phyloP scores from a whole-genome alignment of 2,329 filamentous ascomycete species.

The Fusarium decemcellulare region DNA sequence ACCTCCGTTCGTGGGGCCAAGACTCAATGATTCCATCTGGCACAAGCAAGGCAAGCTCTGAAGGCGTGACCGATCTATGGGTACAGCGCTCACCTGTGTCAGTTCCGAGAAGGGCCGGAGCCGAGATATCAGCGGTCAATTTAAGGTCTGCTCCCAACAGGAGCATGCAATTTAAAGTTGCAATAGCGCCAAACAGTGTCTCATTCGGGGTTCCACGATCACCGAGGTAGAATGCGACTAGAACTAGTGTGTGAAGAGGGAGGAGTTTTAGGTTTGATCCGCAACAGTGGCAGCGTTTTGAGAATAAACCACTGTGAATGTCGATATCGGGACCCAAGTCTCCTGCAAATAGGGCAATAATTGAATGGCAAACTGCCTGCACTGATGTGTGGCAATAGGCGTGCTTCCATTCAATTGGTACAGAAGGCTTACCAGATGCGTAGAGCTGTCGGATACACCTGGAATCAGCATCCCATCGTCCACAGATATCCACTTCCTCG shows the following conservation, averaged over 20 bases:
- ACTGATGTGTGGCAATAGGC: not conserved
- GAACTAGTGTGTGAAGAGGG: not conserved
- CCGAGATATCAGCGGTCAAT: not conserved
- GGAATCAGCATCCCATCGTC: not conserved
- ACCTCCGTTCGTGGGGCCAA: not conserved
- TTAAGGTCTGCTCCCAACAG: accelerated
- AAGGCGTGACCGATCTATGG: not conserved
- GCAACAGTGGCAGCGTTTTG: not conserved
- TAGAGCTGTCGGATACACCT: not conserved
- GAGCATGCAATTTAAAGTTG: not conserved
- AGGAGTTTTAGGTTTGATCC: no score
- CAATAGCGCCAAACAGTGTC: conserved; percentile 1
- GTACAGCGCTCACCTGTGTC: not conserved
- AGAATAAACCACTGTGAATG: not conserved
- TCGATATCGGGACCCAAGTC: not conserved
- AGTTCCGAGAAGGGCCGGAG: not conserved
- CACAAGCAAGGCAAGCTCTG: not conserved
- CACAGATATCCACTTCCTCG: not conserved
- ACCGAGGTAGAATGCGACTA: not conserved
- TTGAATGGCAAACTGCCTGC: not conserved
- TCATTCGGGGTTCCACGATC: not conserved
- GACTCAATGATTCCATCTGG: not conserved
- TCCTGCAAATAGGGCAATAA: not conserved
- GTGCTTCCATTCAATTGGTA: not conserved
- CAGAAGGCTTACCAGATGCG: not conserved